Evolutionary conservation across 2,329 filamentous ascomycete genomes (phyloP).

Genomic region (Aspergillus bombycis): DNA sequence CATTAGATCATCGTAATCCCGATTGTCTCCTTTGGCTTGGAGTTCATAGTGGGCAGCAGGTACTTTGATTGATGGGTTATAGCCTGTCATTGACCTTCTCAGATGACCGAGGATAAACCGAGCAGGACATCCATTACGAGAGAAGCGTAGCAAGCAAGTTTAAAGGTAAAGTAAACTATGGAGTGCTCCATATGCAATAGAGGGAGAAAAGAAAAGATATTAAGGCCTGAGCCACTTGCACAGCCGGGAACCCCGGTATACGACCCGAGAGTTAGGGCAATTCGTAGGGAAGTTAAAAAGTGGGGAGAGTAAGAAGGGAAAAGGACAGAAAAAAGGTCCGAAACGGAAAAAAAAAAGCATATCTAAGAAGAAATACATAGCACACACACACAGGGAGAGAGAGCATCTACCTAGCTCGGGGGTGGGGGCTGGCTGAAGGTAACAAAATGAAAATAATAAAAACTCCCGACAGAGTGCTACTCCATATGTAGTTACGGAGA

Average conservation of each 20-base stretch:
- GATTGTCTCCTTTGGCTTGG: not conserved
- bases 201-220: not conserved
- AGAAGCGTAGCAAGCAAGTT: not conserved
- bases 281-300: conserved; percentile 7
- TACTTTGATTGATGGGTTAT: not conserved
- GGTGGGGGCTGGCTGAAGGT: not conserved
- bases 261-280: conserved; percentile 12
- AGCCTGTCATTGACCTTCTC: not conserved
- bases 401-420: not conserved
- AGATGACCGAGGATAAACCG: not conserved
- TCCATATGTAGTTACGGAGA: conserved; percentile 5
- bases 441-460: conserved; percentile 2
- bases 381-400: not conserved
- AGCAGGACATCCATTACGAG: not conserved
- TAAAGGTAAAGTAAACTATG: not conserved
- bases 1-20: not conserved
- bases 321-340: conserved; percentile 4
- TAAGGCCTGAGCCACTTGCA: conserved; percentile 15
- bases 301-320: conserved; percentile 1
- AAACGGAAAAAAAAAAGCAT: not conserved
- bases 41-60: not conserved
- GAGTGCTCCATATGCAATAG: not conserved
- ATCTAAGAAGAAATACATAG: not conserved
- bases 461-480: not conserved
- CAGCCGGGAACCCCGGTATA: conserved; percentile 18